Evolutionary conservation across 2,329 filamentous ascomycete species (phyloP).

Genomic region (Penicillium italicum): DNA sequence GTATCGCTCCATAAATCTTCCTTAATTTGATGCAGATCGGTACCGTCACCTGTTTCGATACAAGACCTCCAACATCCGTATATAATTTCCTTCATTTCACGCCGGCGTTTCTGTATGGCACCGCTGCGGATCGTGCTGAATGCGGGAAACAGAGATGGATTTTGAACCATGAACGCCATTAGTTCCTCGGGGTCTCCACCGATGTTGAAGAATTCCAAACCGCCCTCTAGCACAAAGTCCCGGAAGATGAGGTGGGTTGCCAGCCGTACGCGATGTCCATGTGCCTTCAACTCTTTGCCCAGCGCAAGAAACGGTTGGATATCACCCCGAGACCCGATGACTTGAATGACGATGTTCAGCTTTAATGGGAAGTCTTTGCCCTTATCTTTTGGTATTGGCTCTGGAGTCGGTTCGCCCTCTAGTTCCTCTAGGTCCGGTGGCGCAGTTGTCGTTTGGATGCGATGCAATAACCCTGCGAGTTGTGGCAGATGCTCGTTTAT

Average conservation of each 20-base stretch:
- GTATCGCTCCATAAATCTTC: conserved; percentile 41
- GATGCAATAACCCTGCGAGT: conserved; percentile 19
- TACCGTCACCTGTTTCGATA: conserved; percentile 71
- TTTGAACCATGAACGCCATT: conserved; percentile 90
- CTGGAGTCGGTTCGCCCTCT: not conserved
- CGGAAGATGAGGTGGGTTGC: conserved; percentile 70
- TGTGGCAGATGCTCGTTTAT: conserved; percentile 21
- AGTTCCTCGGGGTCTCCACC: conserved; percentile 70
- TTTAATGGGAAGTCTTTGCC: conserved; percentile 17
- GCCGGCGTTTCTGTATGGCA: conserved; percentile 70
- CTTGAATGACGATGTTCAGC: conserved; percentile 67
- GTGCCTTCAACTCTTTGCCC: conserved; percentile 62
- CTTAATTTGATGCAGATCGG: conserved; percentile 50
- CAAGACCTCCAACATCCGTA: conserved; percentile 83
- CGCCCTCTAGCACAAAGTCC: conserved; percentile 65
- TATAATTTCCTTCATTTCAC: conserved; percentile 76
- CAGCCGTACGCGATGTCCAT: conserved; percentile 70
- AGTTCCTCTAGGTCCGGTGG: conserved; percentile 12
- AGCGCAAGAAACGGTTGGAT: conserved; percentile 73
- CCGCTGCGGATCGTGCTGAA: conserved; percentile 72
- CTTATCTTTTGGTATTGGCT: not conserved
- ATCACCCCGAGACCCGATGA: conserved; percentile 70
- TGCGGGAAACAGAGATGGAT: conserved; percentile 78
- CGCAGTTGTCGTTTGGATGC: conserved; percentile 10
- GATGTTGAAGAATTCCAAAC: conserved; percentile 71